Evolutionary conservation across 2,329 filamentous ascomycete genomes (phyloP).

Genomic region (Fusarium sp.): DNA sequence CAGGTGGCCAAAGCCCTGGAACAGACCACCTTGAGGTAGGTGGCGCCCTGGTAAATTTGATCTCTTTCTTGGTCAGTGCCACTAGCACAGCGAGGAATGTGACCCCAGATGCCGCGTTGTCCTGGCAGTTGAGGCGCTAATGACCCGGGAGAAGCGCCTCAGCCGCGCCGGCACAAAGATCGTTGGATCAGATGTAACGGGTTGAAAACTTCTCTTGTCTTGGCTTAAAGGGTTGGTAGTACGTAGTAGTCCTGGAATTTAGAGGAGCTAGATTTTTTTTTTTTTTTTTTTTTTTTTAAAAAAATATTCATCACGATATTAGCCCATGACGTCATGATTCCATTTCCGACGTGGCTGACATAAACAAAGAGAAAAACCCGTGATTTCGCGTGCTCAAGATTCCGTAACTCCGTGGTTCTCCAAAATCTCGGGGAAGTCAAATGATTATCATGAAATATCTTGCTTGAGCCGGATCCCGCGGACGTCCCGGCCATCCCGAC

Average conservation of each 20-base stretch:
- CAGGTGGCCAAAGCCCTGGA: not conserved
- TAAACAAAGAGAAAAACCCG: not conserved
- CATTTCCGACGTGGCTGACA: not conserved
- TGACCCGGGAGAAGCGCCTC: not conserved
- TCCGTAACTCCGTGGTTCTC: not conserved
- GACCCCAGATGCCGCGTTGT: not conserved
- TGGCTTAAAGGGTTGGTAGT: not conserved
- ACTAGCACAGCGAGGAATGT: not conserved
- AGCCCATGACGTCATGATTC: not conserved
- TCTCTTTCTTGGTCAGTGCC: not conserved
- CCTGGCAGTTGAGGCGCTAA: not conserved
- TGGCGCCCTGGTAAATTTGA: not conserved
- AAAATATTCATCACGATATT: not conserved
- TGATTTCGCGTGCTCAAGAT: not conserved
- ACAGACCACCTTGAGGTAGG: not conserved
- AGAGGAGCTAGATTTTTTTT: not conserved
- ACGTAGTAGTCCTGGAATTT: not conserved
- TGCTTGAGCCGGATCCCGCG: not conserved
- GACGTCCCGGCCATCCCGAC: not conserved
- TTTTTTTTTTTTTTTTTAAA: not conserved
- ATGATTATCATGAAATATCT: slow-evolving; percentile 1
- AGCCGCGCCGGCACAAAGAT: not conserved
- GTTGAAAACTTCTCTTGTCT: not conserved
- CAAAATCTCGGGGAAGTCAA: not conserved
- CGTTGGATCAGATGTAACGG: not conserved